phyloP scores from a whole-genome alignment of 148 eudicot genomes.

The Camellia japonica region DNA sequence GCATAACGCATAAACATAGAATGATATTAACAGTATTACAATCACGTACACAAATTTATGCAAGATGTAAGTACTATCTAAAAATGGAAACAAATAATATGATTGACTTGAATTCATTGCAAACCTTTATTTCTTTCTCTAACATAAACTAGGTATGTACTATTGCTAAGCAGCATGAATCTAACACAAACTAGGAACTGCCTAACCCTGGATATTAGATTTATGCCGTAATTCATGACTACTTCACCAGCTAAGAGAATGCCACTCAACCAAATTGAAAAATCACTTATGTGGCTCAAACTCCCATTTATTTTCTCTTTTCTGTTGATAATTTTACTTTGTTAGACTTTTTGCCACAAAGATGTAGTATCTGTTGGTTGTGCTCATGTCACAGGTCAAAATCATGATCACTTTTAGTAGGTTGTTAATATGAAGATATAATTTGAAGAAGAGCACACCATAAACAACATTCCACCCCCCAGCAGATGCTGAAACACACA shows the following conservation, averaged over 20 bases:
- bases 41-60: not conserved
- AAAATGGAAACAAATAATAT: not conserved
- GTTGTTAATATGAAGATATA: not conserved
- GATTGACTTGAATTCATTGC: not conserved
- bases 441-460: not conserved
- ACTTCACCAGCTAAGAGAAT: not conserved
- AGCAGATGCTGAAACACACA: not conserved
- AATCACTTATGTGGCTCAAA: not conserved
- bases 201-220: not conserved
- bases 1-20: not conserved
- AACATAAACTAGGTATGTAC: not conserved
- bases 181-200: not conserved
- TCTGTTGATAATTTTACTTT: not conserved
- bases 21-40: not conserved
- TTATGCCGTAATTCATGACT: not conserved
- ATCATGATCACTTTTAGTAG: not conserved
- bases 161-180: not conserved
- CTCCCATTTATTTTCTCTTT: not conserved
- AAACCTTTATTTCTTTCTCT: not conserved
- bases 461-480: not conserved
- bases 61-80: not conserved
- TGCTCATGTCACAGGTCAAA: not conserved
- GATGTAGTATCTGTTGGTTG: not conserved
- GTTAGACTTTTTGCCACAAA: not conserved
- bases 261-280: constrained; percentile 3